A percentile compares a stretch with the other conserved stretches of the same genome.
Conservation (phyloP, 352 stramenopile genomes). For the Phytopythium oedochilum region DNA sequence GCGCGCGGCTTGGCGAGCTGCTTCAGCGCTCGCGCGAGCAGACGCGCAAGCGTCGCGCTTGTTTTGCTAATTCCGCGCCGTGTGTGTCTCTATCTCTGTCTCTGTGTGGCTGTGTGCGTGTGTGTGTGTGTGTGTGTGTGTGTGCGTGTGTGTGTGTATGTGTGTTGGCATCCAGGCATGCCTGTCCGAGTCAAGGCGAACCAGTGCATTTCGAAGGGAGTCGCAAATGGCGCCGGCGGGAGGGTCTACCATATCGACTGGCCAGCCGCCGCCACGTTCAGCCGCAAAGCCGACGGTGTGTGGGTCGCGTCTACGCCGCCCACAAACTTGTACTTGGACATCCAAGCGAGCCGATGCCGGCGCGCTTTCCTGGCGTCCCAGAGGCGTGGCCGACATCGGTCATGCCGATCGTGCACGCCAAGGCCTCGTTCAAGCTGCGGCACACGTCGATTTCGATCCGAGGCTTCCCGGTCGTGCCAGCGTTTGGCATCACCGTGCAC, state of each 20-base stretch:
- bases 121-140: too few relatives aligned
- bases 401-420: too few relatives aligned
- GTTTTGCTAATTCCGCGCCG: too few relatives aligned
- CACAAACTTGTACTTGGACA: constrained; percentile 9
- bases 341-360: background rate
- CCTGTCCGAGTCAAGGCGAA: constrained; percentile 15
- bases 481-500: constrained; percentile 19
- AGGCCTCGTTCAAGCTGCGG: background rate
- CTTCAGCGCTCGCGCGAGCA: too few relatives aligned
- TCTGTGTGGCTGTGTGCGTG: too few relatives aligned
- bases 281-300: too few relatives aligned
- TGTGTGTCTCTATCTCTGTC: too few relatives aligned
- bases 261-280: constrained; percentile 1
- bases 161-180: too few relatives aligned
- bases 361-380: constrained; percentile 1
- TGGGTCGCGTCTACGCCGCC: constrained; percentile 2
- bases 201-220: constrained; percentile 6
- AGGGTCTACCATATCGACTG: constrained; percentile 10
- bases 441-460: constrained; percentile 12
- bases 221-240: constrained; percentile 8
- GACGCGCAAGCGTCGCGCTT: too few relatives aligned
- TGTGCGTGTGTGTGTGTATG: too few relatives aligned
- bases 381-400: constrained; percentile 9
- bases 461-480: too few relatives aligned
- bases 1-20: too few relatives aligned